Evolutionary conservation across 1,284 basidiomycete genomes (phyloP).

Genomic region (Ceratobasidium theobromae): DNA sequence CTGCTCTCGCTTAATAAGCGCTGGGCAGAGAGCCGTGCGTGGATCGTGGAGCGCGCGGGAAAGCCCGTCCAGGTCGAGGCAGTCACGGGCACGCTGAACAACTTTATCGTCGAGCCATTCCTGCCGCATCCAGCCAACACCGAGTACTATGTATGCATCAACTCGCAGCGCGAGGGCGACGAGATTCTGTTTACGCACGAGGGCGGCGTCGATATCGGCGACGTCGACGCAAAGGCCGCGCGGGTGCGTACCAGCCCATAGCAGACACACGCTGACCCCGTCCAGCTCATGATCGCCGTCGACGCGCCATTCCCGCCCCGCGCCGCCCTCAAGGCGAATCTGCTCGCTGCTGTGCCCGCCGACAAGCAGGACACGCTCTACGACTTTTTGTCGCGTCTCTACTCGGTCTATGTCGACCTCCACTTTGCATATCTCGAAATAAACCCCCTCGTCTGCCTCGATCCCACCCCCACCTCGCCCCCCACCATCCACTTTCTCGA

Average conservation of each 20-base stretch:
- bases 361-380: conserved; percentile 84
- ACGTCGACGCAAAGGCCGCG: conserved; percentile 93
- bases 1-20: conserved; percentile 92
- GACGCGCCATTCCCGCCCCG: conserved; percentile 77
- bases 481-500: conserved; percentile 94
- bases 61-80: conserved; percentile 95
- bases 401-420: conserved; percentile 96
- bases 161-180: conserved; percentile 92
- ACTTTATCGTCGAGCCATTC: conserved; percentile 98
- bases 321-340: conserved; percentile 68
- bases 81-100: conserved; percentile 92
- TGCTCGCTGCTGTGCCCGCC: conserved; percentile 76
- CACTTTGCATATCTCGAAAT: conserved; percentile 99
- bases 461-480: conserved; percentile 70
- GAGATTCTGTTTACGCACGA: conserved; percentile 98
- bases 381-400: conserved; percentile 94
- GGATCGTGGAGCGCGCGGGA: conserved; percentile 89
- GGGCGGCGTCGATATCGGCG: conserved; percentile 98
- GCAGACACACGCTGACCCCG: conserved; percentile 38
- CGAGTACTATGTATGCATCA: conserved; percentile 99
- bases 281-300: conserved; percentile 86
- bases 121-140: conserved; percentile 91
- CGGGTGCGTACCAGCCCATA: neutral
- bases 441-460: conserved; percentile 96
- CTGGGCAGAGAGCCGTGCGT: conserved; percentile 82